Evolutionary conservation across 1,284 basidiomycete genomes (phyloP), one percentile per base, ranked within the genome.

Genomic region (Salmacisia buchloeana): DNA sequence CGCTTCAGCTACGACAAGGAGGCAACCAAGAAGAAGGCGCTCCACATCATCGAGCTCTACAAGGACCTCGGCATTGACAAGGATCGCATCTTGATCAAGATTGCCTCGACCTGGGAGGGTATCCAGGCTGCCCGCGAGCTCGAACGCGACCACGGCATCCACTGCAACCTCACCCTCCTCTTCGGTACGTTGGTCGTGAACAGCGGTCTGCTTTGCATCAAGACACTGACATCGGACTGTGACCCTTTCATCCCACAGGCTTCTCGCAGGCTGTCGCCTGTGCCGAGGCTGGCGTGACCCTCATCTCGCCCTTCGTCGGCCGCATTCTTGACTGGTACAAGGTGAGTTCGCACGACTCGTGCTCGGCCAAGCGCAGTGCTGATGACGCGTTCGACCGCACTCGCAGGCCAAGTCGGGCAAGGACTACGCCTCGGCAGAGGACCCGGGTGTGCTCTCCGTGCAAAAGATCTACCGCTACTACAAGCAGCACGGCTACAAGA

Each of bases 231-330:
- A n/a, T n/a, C 41, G 10, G 18, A 6, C 39, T 43, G 6, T 9
- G 41, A 43, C 18, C 25, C n/a, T 49, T 25, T 23, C 10, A 23
- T 45, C 15, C 12, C 18, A 21, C 46, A 49, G 46, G 96, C 74
- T 97, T 99, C 83, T 89, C 85, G 62, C 94, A 98, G 84, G 94
- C 96, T 65, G 94, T 99, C 77, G 96, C 96, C 58, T 97, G 93
- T 81, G 94, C 94, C 70, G 96, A 98, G 84, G 94, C 96, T 65
- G 88, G 88, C 71, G 94, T 97, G 70, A 98, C 96, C 73, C 86
- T 99, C 81, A 97, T 98, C 84, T 97, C 94, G 67, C 96, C 94
- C 64, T 98, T 99, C 83, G 96, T 99, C 81, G 94, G 94, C 73
- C 91, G 94, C 58, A 80, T 80, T 67, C 72, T 79, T 36, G 77